phyloP scores from a whole-genome alignment of 352 stramenopile genomes.

The Saprolegnia diclina region DNA sequence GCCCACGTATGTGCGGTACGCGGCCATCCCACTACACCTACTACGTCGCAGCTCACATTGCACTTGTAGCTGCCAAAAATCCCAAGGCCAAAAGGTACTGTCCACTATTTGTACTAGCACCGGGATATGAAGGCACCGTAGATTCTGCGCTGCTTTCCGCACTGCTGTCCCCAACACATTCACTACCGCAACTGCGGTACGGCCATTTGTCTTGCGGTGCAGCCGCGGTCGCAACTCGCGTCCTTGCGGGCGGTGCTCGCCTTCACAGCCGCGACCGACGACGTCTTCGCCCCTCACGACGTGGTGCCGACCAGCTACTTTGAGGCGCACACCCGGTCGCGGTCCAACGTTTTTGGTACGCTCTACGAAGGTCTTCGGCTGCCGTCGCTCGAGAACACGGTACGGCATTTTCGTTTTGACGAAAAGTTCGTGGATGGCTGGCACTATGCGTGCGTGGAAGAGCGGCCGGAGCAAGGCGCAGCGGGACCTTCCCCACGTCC shows the following conservation, averaged over 20 bases:
- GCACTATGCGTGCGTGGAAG: slow-evolving; percentile 54
- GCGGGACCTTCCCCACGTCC: slow-evolving; percentile 37
- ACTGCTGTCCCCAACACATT: slow-evolving; percentile 48
- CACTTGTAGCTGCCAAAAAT: slow-evolving; percentile 23
- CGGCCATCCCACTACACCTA: not conserved
- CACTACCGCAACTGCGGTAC: slow-evolving; percentile 46
- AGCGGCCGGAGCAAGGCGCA: slow-evolving; percentile 48
- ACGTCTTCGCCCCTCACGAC: not conserved
- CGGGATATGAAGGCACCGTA: slow-evolving; percentile 20
- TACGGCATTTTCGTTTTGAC: slow-evolving; percentile 29
- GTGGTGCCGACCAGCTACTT: not conserved
- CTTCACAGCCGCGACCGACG: not conserved
- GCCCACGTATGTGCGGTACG: slow-evolving; percentile 19
- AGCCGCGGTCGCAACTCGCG: not conserved
- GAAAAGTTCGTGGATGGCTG: slow-evolving; percentile 42
- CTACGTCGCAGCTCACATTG: not conserved
- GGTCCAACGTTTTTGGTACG: not conserved
- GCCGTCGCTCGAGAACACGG: not conserved
- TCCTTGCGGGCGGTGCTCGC: not conserved
- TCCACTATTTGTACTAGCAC: not conserved
- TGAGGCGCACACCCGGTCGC: not conserved
- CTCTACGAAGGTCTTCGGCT: not conserved
- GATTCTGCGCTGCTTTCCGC: slow-evolving; percentile 53
- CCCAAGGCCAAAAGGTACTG: slow-evolving; percentile 36
- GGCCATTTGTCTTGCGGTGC: slow-evolving; percentile 1